These are phyloP conservation scores for Pyrenophora seminiperda DNA, from an alignment of 2,329 filamentous ascomycete genomes.

Conservation along the genomic window DNA sequence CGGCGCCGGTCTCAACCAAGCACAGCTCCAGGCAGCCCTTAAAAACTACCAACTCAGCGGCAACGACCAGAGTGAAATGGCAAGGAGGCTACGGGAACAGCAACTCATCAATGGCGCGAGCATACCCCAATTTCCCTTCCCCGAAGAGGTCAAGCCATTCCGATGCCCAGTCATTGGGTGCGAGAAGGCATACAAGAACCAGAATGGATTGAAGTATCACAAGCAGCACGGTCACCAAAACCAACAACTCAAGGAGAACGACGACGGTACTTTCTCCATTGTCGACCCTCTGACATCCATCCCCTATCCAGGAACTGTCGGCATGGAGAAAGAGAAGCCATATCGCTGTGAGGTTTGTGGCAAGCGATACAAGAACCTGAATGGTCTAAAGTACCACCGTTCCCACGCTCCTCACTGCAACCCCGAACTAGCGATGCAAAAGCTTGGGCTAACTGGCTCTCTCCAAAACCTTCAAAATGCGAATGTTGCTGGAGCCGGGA, in stretches of 20 bases:
- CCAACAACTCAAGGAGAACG: constrained; percentile 94
- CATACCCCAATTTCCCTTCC: constrained; percentile 49
- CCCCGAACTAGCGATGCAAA: constrained; percentile 70
- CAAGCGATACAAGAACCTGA: constrained; percentile 98
- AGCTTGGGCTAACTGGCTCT: constrained; percentile 46
- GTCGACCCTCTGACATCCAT: constrained; percentile 94
- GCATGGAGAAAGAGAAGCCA: constrained; percentile 99
- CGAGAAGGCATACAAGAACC: constrained; percentile 99
- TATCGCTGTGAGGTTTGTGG: constrained; percentile 97
- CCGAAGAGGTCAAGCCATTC: constrained; percentile 96
- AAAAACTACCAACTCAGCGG: constrained; percentile 73
- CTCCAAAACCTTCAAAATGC: constrained; percentile 50
- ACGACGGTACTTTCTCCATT: constrained; percentile 96
- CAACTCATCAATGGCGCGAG: constrained; percentile 62
- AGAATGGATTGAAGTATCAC: constrained; percentile 95
- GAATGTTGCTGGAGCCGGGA: constrained; percentile 59
- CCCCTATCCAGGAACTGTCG: constrained; percentile 91
- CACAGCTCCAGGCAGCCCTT: constrained; percentile 74
- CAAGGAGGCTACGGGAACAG: constrained; percentile 67
- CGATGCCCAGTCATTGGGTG: constrained; percentile 97
- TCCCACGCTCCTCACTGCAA: constrained; percentile 84
- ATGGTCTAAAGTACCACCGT: constrained; percentile 89
- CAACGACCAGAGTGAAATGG: constrained; percentile 71
- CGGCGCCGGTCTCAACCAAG: constrained; percentile 71
- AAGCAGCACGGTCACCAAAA: constrained; percentile 92